A percentile compares a stretch with the other conserved stretches of the same genome.
phyloP scores from a whole-genome alignment of 306 rosid species.

The Cucurbita ficifolia region DNA sequence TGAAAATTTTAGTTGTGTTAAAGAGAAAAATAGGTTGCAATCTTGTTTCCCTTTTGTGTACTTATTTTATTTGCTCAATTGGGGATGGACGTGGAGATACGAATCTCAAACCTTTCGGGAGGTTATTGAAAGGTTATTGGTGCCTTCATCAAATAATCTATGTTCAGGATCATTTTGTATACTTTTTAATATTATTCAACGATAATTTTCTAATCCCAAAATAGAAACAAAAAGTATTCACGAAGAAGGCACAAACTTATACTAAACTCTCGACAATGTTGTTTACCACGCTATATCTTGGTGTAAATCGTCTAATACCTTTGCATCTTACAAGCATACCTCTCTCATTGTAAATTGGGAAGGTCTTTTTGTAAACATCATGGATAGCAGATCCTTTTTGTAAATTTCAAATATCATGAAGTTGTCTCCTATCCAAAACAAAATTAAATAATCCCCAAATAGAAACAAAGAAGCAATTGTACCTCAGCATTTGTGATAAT shows the following conservation, averaged over 20 bases:
- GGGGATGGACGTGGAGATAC: neutral
- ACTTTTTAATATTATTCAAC: too few relatives aligned
- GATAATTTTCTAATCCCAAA: too few relatives aligned
- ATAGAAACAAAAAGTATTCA: too few relatives aligned
- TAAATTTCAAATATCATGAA: neutral
- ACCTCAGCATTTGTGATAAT: conserved; percentile 72
- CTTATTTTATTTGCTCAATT: neutral
- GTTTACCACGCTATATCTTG: too few relatives aligned
- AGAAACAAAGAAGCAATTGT: conserved; percentile 4
- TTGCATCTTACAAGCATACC: too few relatives aligned
- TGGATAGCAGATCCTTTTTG: neutral
- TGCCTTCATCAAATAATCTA: neutral
- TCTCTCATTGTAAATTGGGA: too few relatives aligned
- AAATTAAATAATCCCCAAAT: neutral
- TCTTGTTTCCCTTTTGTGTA: neutral
- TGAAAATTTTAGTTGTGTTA: neutral
- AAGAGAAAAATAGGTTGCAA: neutral
- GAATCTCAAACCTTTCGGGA: neutral
- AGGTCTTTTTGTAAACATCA: too few relatives aligned
- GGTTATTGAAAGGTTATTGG: neutral
- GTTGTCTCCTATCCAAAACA: too few relatives aligned
- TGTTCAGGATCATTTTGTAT: neutral
- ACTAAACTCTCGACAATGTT: too few relatives aligned
- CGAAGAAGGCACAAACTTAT: too few relatives aligned
- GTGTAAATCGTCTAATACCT: too few relatives aligned